These are phyloP conservation scores for Mucor indicus DNA, from an alignment of 371 early-diverging fungal species.

Conservation along the genomic window DNA sequence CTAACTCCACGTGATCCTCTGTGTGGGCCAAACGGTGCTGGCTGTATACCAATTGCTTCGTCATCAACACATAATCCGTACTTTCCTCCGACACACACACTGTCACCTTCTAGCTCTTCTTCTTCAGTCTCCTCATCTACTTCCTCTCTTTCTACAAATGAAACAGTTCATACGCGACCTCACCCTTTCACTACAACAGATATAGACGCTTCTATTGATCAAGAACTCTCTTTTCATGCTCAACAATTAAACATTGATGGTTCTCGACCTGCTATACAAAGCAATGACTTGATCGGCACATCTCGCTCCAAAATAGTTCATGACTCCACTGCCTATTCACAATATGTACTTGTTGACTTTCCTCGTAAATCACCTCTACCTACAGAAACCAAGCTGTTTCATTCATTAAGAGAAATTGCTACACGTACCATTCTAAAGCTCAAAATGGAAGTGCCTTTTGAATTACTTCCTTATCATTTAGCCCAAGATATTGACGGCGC, in stretches of 20 bases:
- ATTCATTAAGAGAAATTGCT: conserved; percentile 18
- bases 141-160: not conserved
- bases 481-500: conserved; percentile 45
- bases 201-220: conserved; percentile 43
- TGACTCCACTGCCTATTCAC: not conserved
- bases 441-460: conserved; percentile 16
- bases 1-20: conserved; percentile 18
- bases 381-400: conserved; percentile 8
- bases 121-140: not conserved
- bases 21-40: conserved; percentile 40
- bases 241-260: conserved; percentile 40
- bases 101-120: conserved; percentile 8
- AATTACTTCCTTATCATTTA: conserved; percentile 37
- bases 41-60: conserved; percentile 19
- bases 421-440: conserved; percentile 18
- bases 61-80: too few species aligned
- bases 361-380: conserved; percentile 6
- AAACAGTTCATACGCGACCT: not conserved
- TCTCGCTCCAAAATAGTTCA: conserved; percentile 11
- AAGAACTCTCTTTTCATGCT: conserved; percentile 40
- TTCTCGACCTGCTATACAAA: conserved; percentile 25
- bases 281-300: conserved; percentile 6
- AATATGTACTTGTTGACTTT: conserved; percentile 7
- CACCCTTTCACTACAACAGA: conserved; percentile 20
- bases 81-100: not conserved